These are phyloP conservation scores for Irpex lacteus DNA, from an alignment of 1,284 basidiomycete species.

Conservation along the genomic window DNA sequence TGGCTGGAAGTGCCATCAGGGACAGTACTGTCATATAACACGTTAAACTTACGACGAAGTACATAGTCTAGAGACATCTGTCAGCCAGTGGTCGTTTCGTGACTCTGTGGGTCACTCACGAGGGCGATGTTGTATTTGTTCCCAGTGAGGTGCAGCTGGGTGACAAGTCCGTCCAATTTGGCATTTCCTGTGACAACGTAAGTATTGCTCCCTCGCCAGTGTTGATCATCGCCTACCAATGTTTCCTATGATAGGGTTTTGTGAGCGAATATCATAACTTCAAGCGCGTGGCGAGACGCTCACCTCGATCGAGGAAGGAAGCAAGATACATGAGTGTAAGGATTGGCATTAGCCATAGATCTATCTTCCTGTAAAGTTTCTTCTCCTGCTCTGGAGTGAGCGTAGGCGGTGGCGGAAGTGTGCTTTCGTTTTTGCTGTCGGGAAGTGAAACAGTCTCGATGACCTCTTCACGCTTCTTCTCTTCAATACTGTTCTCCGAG, in stretches of 20 bases:
- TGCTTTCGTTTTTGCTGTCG: background rate
- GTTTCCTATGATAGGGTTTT: conserved; percentile 15
- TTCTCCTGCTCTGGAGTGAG: conserved; percentile 53
- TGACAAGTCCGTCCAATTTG: conserved; percentile 55
- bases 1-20: conserved; percentile 34
- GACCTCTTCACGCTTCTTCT: background rate
- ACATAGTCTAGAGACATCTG: conserved; percentile 51
- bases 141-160: conserved; percentile 51
- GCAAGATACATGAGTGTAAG: conserved; percentile 62
- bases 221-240: conserved; percentile 10
- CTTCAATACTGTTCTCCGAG: background rate
- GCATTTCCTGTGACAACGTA: conserved; percentile 51
- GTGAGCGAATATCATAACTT: background rate
- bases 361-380: conserved; percentile 63
- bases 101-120: conserved; percentile 32
- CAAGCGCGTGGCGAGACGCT: background rate
- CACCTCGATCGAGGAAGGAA: conserved; percentile 65
- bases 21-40: background rate
- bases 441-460: background rate
- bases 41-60: conserved; percentile 52
- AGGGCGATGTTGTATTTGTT: conserved; percentile 66
- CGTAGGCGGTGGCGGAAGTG: conserved; percentile 42
- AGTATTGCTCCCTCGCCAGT: background rate
- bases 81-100: background rate
- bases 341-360: conserved; percentile 63